Base-by-base conservation (phyloP, 208 protist species). In the Phytomonas sp. region DNA sequence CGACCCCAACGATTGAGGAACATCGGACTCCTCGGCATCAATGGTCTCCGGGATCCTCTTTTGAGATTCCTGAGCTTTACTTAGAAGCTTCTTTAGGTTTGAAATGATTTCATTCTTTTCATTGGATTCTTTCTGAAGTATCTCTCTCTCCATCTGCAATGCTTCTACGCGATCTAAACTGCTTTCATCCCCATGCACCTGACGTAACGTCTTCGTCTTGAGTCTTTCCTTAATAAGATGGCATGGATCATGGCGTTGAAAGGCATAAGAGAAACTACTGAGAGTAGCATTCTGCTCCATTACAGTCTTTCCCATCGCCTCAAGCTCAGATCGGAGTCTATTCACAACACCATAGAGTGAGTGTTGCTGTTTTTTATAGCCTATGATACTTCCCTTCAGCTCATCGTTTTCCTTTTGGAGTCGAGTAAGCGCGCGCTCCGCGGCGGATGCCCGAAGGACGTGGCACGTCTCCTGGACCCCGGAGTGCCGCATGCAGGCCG, bases 301-400 rank as follows among this genome's bases (percentile, higher is more conserved):
- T 6, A 95, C 67, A 16, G 81, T 82, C 12, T 62, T 12, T 4
- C 85, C 79, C 67, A 82, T 78, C n/a, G 75, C 71, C 29, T 72
- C 77, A 66, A 95, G 71, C 78, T 92, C 88, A 3, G n/a, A 19
- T 1, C 80, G 81, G 29, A 93, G 81, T n/a, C 75, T 73, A 31
- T 73, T 70, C 8, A 91, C 72, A n/a, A 83, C 60, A 10, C n/a
- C 45, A 30, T 75, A 69, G 60, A 91, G 59, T 36, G 49, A 52
- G 30, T 72, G 73, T 29, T 75, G 67, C 69, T 88, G 75, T 23
- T 62, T 66, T 14, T 56, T 74, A 52, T 77, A 75, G 0, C 60
- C 70, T 0, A 87, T 26, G 19, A 87, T 69, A 0, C 32, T 64
- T 0, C 71, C 68, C 66, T 84, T 81, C 31, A 91, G 71, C 31